Evolutionary conservation across 495 filamentous ascomycete species (phyloP).

Genomic region (Aspergillus ostianus): DNA sequence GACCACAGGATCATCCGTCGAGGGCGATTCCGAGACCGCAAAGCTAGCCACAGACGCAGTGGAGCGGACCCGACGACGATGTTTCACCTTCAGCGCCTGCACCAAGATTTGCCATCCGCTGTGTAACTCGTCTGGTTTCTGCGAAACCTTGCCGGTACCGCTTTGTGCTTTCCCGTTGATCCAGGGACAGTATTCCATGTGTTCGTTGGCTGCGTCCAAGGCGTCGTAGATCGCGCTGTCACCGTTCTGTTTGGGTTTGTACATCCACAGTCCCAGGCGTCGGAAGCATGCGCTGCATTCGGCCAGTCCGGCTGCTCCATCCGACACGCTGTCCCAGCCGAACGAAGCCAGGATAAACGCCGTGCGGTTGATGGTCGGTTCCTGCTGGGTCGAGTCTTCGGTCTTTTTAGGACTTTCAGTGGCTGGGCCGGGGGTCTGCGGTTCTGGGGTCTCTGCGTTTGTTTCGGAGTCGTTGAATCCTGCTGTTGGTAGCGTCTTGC

Average conservation of each 20-base stretch:
- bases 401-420: constrained; percentile 11
- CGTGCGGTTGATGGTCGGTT: constrained; percentile 50
- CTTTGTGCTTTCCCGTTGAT: constrained; percentile 60
- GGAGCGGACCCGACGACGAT: constrained; percentile 36
- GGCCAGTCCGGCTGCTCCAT: constrained; percentile 65
- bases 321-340: constrained; percentile 76
- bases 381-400: constrained; percentile 10
- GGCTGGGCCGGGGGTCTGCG: constrained; percentile 7
- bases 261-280: constrained; percentile 91
- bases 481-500: constrained; percentile 31
- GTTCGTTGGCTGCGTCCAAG: constrained; percentile 65
- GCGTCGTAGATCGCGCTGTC: constrained; percentile 57
- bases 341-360: constrained; percentile 77
- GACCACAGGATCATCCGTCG: constrained; percentile 16
- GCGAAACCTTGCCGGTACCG: constrained; percentile 35
- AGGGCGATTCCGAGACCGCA: constrained; percentile 26
- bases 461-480: constrained; percentile 26
- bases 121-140: constrained; percentile 31
- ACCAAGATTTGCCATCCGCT: constrained; percentile 48
- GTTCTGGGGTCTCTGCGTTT: constrained; percentile 9
- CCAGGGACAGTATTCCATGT: constrained; percentile 84
- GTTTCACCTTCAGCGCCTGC: constrained; percentile 40
- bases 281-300: constrained; percentile 83
- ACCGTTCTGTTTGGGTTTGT: constrained; percentile 58
- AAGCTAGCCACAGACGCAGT: constrained; percentile 23